Percentiles rank a stretch among this genome's conserved stretches.
Conservation (phyloP, 768 basidiomycete genomes). For the Calocera cornea region DNA sequence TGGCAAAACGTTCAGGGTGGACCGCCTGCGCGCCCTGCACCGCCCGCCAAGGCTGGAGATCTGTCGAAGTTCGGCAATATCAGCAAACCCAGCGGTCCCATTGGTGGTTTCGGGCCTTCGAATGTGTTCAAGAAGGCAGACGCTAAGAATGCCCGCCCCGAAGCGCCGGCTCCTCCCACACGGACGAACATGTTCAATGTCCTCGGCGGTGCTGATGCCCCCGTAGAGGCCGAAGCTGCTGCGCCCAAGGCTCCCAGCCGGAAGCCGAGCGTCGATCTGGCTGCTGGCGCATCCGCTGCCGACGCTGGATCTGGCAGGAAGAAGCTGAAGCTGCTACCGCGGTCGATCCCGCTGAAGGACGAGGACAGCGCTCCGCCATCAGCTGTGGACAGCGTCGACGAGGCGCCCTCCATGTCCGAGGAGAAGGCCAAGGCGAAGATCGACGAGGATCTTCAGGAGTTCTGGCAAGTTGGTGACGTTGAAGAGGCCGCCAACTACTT, state of each 20-base stretch:
- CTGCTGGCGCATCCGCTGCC: constrained; percentile 34
- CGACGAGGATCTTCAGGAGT: constrained; percentile 70
- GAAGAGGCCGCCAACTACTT: constrained; percentile 85
- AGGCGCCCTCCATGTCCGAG: constrained; percentile 43
- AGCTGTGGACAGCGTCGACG: constrained; percentile 37
- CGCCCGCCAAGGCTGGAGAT: constrained; percentile 69
- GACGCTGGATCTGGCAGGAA: constrained; percentile 40
- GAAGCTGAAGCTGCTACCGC: constrained; percentile 61
- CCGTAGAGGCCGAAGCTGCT: constrained; percentile 30
- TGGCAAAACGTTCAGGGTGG: constrained; percentile 61
- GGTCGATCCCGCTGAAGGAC: constrained; percentile 48
- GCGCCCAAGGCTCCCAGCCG: constrained; percentile 30
- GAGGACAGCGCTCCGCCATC: constrained; percentile 26
- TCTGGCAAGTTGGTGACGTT: constrained; percentile 69
- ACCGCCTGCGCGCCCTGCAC: constrained; percentile 31
- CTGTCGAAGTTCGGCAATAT: constrained; percentile 83
- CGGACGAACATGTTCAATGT: constrained; percentile 74
- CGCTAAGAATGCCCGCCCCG: constrained; percentile 52
- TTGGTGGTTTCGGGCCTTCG: constrained; percentile 70
- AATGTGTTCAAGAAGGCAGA: constrained; percentile 73
- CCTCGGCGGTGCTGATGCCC: constrained; percentile 52
- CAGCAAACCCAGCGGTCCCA: constrained; percentile 39
- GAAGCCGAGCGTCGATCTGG: constrained; percentile 40
- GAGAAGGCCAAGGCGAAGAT: constrained; percentile 62
- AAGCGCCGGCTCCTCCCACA: constrained; percentile 33